Conservation (phyloP, 208 protist species). For the Hexamita inflata region DNA sequence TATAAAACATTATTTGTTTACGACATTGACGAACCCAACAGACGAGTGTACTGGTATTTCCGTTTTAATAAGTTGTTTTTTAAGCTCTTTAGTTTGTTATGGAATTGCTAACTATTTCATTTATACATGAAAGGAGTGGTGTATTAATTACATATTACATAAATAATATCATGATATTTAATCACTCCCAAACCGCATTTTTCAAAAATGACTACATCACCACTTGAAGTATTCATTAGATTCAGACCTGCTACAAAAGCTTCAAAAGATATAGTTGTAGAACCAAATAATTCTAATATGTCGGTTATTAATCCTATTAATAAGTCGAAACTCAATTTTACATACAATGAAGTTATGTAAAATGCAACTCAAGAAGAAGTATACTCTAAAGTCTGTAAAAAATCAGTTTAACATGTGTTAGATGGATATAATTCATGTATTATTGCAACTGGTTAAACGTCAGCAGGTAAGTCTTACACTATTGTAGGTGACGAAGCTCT, state of each 20-base stretch:
- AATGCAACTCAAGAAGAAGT: conserved; percentile 17
- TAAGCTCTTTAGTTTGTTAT: too few species aligned
- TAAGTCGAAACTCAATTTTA: conserved; percentile 4
- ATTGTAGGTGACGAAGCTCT: conserved; percentile 10
- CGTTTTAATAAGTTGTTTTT: too few species aligned
- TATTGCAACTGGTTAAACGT: conserved; percentile 7
- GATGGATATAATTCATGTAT: conserved; percentile 17
- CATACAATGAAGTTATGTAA: conserved; percentile 18
- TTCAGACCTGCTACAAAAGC: neutral
- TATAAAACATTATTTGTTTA: too few species aligned
- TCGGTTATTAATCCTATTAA: conserved; percentile 12
- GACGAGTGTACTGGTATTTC: too few species aligned
- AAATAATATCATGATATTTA: too few species aligned
- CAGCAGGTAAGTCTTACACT: conserved; percentile 17
- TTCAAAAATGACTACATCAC: conserved; percentile 18
- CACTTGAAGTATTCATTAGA: conserved; percentile 8
- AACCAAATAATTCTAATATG: conserved; percentile 10
- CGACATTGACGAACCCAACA: too few species aligned
- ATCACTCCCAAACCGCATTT: too few species aligned
- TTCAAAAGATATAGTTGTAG: conserved; percentile 19
- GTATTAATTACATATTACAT: too few species aligned
- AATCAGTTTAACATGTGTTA: neutral
- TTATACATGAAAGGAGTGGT: too few species aligned
- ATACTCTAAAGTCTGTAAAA: neutral
- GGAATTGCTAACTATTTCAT: too few species aligned